Evolutionary conservation across 768 basidiomycete species (phyloP).

Genomic region (Phlegmacium glaucopus): DNA sequence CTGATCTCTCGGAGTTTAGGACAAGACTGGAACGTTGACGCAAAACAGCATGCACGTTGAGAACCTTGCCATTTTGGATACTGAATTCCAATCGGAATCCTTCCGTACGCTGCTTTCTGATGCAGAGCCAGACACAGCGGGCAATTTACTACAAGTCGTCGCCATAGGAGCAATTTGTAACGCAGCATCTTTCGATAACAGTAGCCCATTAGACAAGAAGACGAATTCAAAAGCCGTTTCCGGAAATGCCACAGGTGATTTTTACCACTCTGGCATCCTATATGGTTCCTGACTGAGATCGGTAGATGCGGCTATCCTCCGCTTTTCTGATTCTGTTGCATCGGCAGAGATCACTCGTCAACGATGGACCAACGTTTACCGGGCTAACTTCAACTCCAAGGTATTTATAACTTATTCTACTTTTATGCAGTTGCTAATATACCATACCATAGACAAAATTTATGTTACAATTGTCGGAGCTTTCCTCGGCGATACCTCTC

Average conservation of each 20-base stretch:
- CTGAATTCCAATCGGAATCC: slow-evolving; percentile 25
- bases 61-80: slow-evolving; percentile 36
- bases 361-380: slow-evolving; percentile 33
- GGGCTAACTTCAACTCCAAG: slow-evolving; percentile 40
- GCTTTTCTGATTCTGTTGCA: slow-evolving; percentile 38
- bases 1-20: slow-evolving; percentile 15
- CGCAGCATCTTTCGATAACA: slow-evolving; percentile 38
- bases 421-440: neutral
- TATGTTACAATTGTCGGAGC: slow-evolving; percentile 41
- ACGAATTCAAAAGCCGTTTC: slow-evolving; percentile 28
- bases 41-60: slow-evolving; percentile 58
- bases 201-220: slow-evolving; percentile 17
- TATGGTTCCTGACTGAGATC: neutral
- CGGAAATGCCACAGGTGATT: slow-evolving; percentile 54
- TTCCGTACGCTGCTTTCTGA: slow-evolving; percentile 12
- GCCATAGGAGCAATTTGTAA: slow-evolving; percentile 51
- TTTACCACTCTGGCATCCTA: neutral
- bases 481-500: slow-evolving; percentile 9
- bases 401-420: slow-evolving; percentile 6
- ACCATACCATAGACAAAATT: slow-evolving; percentile 43
- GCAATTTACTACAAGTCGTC: slow-evolving; percentile 27
- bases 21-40: slow-evolving; percentile 65
- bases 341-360: slow-evolving; percentile 23
- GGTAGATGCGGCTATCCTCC: slow-evolving; percentile 50
- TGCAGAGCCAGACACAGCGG: slow-evolving; percentile 4